A percentile compares a stretch with the other conserved stretches of the same genome.
phyloP scores from a whole-genome alignment of 257 asterid species.

The Haberlea rhodopensis region DNA sequence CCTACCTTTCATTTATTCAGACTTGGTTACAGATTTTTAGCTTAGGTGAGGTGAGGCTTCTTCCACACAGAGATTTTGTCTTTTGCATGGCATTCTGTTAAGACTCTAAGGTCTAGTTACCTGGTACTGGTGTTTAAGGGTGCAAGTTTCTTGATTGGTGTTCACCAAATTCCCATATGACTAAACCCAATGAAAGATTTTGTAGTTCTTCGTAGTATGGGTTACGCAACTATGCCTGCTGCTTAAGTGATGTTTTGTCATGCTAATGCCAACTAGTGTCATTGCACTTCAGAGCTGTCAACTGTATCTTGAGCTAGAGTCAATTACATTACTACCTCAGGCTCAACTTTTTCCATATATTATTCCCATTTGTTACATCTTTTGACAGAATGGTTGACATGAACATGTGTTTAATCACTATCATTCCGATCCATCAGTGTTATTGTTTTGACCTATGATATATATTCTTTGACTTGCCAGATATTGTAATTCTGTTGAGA shows the following conservation, averaged over 20 bases:
- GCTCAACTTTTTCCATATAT: background rate
- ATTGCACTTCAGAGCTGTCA: too few species aligned
- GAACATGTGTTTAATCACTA: background rate
- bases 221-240: background rate
- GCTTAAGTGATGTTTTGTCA: background rate
- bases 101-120: background rate
- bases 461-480: constrained; percentile 33
- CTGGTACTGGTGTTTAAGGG: background rate
- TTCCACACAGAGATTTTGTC: background rate
- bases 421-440: background rate
- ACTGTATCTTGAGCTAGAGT: too few species aligned
- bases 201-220: background rate
- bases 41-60: background rate
- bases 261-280: background rate
- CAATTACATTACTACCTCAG: too few species aligned
- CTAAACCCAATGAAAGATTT: background rate
- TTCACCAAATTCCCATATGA: background rate
- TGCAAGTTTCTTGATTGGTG: background rate
- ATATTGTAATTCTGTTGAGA: constrained; percentile 70
- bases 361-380: background rate
- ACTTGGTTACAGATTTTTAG: background rate
- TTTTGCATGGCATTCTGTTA: background rate
- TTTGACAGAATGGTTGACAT: background rate
- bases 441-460: background rate
- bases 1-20: too few species aligned